These are phyloP conservation scores for Limtongia smithiae DNA, from an alignment of 805 yeast species.

Conservation along the genomic window DNA sequence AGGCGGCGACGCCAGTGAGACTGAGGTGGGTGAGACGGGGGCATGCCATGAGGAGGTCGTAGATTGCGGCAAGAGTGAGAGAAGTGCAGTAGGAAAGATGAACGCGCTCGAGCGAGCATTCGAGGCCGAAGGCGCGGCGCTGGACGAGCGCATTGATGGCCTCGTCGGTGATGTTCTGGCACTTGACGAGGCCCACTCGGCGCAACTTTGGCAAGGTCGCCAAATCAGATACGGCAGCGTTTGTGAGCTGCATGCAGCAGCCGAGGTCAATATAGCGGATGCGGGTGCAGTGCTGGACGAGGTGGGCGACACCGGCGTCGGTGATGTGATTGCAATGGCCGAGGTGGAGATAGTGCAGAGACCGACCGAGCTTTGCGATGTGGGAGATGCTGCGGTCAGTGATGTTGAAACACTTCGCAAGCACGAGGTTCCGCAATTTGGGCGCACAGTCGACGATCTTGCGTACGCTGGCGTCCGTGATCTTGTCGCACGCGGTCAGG, in stretches of 20 bases:
- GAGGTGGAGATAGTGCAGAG: conserved; percentile 81
- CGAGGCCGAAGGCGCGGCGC: conserved; percentile 55
- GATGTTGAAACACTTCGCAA: conserved; percentile 82
- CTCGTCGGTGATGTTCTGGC: conserved; percentile 79
- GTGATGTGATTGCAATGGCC: conserved; percentile 93
- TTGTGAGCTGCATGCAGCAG: conserved; percentile 85
- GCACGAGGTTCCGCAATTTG: conserved; percentile 75
- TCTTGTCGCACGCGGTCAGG: conserved; percentile 74
- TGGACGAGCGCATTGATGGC: conserved; percentile 66
- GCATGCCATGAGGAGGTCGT: conserved; percentile 68
- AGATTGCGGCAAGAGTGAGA: conserved; percentile 61
- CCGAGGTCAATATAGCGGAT: conserved; percentile 93
- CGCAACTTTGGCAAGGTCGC: conserved; percentile 74
- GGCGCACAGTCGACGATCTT: conserved; percentile 75
- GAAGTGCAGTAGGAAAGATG: conserved; percentile 89
- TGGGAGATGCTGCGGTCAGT: conserved; percentile 77
- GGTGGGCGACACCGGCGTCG: conserved; percentile 74
- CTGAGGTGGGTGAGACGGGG: conserved; percentile 86
- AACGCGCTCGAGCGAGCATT: conserved; percentile 84
- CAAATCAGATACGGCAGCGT: conserved; percentile 71
- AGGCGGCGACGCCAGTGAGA: conserved; percentile 87
- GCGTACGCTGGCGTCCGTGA: conserved; percentile 76
- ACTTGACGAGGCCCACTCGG: conserved; percentile 90
- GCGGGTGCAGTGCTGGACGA: conserved; percentile 75
- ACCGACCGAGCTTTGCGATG: conserved; percentile 68